A percentile compares a stretch with the other conserved stretches of the same genome.
Conservation (phyloP, 768 basidiomycete genomes). For the Lactarius psammicola region DNA sequence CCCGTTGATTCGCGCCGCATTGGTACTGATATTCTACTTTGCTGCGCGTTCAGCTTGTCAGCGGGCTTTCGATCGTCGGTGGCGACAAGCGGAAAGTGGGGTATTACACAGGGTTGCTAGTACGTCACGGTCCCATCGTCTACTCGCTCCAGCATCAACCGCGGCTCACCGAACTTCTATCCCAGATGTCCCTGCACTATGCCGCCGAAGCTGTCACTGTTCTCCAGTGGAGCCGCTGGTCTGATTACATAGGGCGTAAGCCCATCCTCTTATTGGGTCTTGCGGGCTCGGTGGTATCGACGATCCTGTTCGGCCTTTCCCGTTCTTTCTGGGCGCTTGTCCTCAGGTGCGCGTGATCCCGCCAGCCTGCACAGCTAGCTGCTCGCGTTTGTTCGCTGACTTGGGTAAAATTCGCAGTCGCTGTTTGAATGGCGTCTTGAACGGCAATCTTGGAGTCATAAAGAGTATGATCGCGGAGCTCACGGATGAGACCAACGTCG, state of each 20-base stretch:
- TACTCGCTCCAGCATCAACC: not conserved
- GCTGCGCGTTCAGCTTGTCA: slow-evolving; percentile 38
- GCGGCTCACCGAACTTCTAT: not conserved
- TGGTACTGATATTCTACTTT: not conserved
- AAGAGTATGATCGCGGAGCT: slow-evolving; percentile 69
- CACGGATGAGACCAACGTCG: slow-evolving; percentile 59
- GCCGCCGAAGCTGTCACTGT: slow-evolving; percentile 46
- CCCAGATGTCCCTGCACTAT: slow-evolving; percentile 49
- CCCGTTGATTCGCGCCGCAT: no score
- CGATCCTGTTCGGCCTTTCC: slow-evolving; percentile 40
- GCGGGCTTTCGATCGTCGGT: slow-evolving; percentile 42
- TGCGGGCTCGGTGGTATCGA: slow-evolving; percentile 36
- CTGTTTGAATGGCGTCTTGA: slow-evolving; percentile 19
- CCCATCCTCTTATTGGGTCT: slow-evolving; percentile 43
- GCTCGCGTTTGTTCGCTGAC: not conserved
- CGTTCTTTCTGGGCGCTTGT: slow-evolving; percentile 37
- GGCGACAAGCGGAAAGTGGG: slow-evolving; percentile 48
- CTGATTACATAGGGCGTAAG: slow-evolving; percentile 50
- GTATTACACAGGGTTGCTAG: slow-evolving; percentile 50
- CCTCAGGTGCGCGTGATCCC: slow-evolving; percentile 27
- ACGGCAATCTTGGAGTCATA: slow-evolving; percentile 50
- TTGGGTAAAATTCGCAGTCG: slow-evolving; percentile 8
- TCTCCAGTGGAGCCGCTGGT: slow-evolving; percentile 47
- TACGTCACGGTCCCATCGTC: slow-evolving; percentile 34
- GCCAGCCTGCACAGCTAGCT: no score